Base-by-base conservation (phyloP, 805 yeast species). In the Kuraishia borneana region DNA sequence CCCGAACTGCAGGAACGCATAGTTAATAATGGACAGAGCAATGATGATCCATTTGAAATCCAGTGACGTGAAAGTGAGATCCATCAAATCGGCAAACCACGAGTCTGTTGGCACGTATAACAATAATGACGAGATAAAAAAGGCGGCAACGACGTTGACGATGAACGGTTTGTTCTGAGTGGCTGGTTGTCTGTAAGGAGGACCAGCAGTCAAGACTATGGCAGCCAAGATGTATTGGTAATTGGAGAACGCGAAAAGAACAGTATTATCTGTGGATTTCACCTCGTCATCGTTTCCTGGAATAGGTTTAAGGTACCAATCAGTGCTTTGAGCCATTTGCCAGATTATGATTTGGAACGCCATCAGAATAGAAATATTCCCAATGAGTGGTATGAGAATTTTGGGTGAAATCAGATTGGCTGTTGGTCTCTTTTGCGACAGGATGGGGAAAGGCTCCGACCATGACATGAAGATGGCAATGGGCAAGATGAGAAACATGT, bases 401-500 rank as follows among this genome's bases (percentile, higher is more conserved):
- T 88, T 88, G 30, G 89, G 81, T 1, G 95, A 82, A 1, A 92
- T 92, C 39, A 92, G 63, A 54, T 92, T 89, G 0, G 98, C 96
- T 1, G 94, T 83, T 5, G 99, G 98, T 33, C 95, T 69, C 49
- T 87, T 88, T 25, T 61, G 55, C 9, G 73, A 72, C 21, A 92
- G 60, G 17, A 40, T 46, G 2, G 58, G 58, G 48, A 64, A 78
- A 0, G 99, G 94, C 46, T 76, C 74, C 2, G 96, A 79, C 97
- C 98, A 92, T 4, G 96, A 88, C 98, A 92, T 83, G 58, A 88
- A 87, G 5, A 92, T 76, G 0, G 98, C 98, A 49, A 92, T 72
- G 8, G 99, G 99, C 37, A 92, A 70, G 46, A 92, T 92, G 52
- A 92, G 62, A 41, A 83, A 76, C 54, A 92, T 55, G 58, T 92